phyloP scores from a whole-genome alignment of 345 rosid genomes.

The Durio zibethinus region DNA sequence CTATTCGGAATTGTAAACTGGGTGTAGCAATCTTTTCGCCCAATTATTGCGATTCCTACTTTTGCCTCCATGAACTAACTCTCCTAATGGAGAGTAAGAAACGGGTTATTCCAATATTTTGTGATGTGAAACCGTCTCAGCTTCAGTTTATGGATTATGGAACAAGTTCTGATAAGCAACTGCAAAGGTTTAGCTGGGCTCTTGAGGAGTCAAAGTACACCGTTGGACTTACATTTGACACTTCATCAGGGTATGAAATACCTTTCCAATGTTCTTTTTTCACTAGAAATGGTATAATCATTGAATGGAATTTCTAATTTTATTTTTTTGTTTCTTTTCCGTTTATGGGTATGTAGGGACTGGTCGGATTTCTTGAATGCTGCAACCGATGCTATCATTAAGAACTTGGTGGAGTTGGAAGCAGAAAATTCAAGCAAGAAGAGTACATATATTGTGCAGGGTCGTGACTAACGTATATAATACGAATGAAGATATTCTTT shows the following conservation, averaged over 20 bases:
- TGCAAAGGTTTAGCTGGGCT: slow-evolving; percentile 46
- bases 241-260: slow-evolving; percentile 50
- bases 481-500: neutral
- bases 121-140: slow-evolving; percentile 74
- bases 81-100: slow-evolving; percentile 62
- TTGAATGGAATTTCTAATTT: too few relatives aligned
- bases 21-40: slow-evolving; percentile 85
- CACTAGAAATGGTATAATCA: too few relatives aligned
- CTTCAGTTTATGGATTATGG: slow-evolving; percentile 48
- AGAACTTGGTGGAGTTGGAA: slow-evolving; percentile 60
- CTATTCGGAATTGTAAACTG: slow-evolving; percentile 47
- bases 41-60: slow-evolving; percentile 63
- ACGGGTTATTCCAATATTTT: slow-evolving; percentile 72
- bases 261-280: neutral
- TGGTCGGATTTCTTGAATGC: slow-evolving; percentile 71
- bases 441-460: slow-evolving; percentile 17
- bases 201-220: slow-evolving; percentile 67
- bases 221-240: slow-evolving; percentile 83
- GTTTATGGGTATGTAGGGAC: slow-evolving; percentile 39
- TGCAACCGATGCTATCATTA: slow-evolving; percentile 63
- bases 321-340: neutral
- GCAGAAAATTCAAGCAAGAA: slow-evolving; percentile 23
- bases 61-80: slow-evolving; percentile 80
- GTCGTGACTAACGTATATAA: too few relatives aligned
- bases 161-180: slow-evolving; percentile 29